phyloP scores from a whole-genome alignment of 768 basidiomycete species.

The Psilocybe cyanescens region DNA sequence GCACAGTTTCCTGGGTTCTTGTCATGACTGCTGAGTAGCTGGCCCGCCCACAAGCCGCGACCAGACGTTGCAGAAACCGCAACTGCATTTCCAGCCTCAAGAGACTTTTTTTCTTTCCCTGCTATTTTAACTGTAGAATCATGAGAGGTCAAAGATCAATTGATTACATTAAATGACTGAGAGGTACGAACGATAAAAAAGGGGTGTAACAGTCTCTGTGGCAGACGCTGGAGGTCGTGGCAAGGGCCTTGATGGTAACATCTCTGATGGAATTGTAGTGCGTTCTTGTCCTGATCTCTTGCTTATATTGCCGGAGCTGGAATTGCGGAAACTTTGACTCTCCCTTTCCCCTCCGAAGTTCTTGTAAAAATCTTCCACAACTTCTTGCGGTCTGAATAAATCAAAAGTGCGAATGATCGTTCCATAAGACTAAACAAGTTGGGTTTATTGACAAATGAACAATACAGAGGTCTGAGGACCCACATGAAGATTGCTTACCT shows the following conservation, averaged over 20 bases:
- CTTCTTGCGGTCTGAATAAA: constrained; percentile 18
- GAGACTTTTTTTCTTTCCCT: not conserved
- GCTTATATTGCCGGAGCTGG: not conserved
- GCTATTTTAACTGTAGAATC: not conserved
- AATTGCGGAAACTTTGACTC: not conserved
- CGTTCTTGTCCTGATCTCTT: not conserved
- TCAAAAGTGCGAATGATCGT: constrained; percentile 16
- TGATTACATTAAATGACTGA: not conserved
- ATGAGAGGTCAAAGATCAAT: not conserved
- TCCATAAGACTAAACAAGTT: constrained; percentile 14
- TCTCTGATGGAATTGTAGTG: not conserved
- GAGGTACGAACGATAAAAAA: not conserved
- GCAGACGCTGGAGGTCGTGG: not conserved
- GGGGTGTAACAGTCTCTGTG: not conserved
- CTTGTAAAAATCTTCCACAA: constrained; percentile 18
- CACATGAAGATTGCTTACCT: constrained; percentile 9
- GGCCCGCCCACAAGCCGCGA: not conserved
- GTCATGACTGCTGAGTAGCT: not conserved
- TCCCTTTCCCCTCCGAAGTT: not conserved
- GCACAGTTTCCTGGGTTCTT: not conserved
- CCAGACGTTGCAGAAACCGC: not conserved
- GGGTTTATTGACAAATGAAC: not conserved
- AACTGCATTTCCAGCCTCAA: not conserved
- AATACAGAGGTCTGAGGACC: not conserved
- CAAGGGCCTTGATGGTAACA: not conserved